Base-by-base conservation (phyloP, 345 rosid species). In the Angophora floribunda region DNA sequence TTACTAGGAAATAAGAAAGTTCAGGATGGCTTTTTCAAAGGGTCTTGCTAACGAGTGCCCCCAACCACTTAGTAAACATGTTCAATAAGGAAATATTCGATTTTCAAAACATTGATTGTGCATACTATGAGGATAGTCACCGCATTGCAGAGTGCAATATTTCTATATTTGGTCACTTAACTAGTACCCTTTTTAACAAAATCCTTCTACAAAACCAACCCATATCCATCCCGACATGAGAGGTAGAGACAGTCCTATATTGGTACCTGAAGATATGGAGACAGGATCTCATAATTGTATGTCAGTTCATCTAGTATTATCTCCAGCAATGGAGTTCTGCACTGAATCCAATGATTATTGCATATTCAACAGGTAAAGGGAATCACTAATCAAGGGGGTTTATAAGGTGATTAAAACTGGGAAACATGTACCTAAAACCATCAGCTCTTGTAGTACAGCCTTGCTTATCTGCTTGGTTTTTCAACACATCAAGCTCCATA, bases 401-500 rank as follows among this genome's bases (percentile, higher is more conserved):
- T 32, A 63, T n/a, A 89, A 87, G 44, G 41, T 41, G 49, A 75
- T 12, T 41, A 10, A 75, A 41, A 75, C 28, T 41, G 49, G 24
- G 87, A 87, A 75, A 47, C 59, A 85, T 51, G 65, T 90, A 97
- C 99, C 99, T 97, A 78, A 92, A 91, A 88, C 96, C 96, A 55
- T 98, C 99, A 89, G 95, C 95, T 93, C 98, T 94, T 30, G 91
- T 91, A 49, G 95, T 94, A 86, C 49, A 90, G 85, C 96, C 94
- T 93, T 93, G 90, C 26, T 53, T 52, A 87, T 94, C 94, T 61
- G 97, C 99, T 89, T 90, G 91, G 94, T 92, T 93, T 93, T 92
- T 97, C 85, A 94, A 94, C 44, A 59, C 59, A 90, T 98, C 99
- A 89, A 98, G 96, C 89, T 96, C 95, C 95, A 96, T 94, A 87